Conservation (phyloP, 83 land plant genomes). For the Thuja plicata region DNA sequence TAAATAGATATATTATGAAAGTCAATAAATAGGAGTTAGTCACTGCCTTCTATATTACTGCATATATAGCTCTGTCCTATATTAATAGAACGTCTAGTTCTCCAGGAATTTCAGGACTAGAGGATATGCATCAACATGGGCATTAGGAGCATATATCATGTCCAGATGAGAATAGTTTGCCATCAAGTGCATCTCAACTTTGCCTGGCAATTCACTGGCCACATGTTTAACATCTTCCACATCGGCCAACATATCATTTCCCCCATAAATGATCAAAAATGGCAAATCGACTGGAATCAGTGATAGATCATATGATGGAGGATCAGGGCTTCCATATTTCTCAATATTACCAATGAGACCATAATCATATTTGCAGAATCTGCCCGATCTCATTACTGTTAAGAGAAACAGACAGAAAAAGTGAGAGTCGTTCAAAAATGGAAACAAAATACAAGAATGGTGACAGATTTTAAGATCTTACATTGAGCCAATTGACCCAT, state of each 20-base stretch:
- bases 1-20: no score
- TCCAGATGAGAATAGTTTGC: not conserved
- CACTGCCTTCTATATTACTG: no score
- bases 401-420: not conserved
- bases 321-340: not conserved
- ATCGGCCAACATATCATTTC: not conserved
- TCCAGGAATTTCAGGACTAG: not conserved
- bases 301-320: not conserved
- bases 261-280: not conserved
- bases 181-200: not conserved
- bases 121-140: not conserved
- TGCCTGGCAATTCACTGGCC: not conserved
- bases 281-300: not conserved
- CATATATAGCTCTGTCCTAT: no score
- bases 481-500: slow-evolving; percentile 3
- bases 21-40: no score
- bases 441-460: not conserved
- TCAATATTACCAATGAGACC: not conserved
- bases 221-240: not conserved
- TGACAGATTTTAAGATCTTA: not conserved
- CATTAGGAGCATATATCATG: not conserved
- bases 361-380: not conserved
- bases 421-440: not conserved
- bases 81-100: not conserved
- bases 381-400: not conserved